These are phyloP conservation scores for Sphaerulina populicola DNA, from an alignment of 2,329 filamentous ascomycete species.

Conservation along the genomic window DNA sequence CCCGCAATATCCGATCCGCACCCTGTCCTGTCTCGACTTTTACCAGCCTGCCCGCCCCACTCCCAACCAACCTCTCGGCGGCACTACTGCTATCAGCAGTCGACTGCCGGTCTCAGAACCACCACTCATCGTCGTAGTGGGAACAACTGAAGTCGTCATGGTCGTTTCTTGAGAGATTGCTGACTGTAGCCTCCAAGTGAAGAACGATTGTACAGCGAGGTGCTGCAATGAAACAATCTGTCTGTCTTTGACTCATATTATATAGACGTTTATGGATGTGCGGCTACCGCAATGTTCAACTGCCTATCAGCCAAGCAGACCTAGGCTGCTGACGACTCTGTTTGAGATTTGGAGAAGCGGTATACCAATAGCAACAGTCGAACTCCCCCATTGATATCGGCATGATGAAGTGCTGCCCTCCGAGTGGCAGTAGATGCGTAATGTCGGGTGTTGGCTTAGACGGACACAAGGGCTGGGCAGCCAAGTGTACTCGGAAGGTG, in stretches of 20 bases:
- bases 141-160: no score
- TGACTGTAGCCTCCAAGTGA: not conserved
- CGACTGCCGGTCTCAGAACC: no score
- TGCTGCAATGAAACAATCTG: not conserved
- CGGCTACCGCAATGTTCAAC: no score
- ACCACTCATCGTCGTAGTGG: no score
- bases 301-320: not conserved
- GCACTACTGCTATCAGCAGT: no score
- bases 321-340: not conserved
- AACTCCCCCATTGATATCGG: not conserved
- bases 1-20: constrained; percentile 7
- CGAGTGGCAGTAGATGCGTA: not conserved
- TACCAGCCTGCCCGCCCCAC: no score
- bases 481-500: not conserved
- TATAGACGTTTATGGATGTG: not conserved
- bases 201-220: not conserved
- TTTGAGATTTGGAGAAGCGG: not conserved
- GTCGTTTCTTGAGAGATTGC: not conserved
- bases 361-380: not conserved
- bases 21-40: not conserved
- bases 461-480: not conserved
- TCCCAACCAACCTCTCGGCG: no score
- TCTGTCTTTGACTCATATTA: not conserved
- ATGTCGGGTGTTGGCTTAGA: not conserved
- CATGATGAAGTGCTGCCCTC: not conserved